A percentile compares a stretch with the other conserved stretches of the same genome.
These are phyloP conservation scores for Lenwebbia sp. DNA, from an alignment of 345 rosid genomes.

Conservation along the genomic window DNA sequence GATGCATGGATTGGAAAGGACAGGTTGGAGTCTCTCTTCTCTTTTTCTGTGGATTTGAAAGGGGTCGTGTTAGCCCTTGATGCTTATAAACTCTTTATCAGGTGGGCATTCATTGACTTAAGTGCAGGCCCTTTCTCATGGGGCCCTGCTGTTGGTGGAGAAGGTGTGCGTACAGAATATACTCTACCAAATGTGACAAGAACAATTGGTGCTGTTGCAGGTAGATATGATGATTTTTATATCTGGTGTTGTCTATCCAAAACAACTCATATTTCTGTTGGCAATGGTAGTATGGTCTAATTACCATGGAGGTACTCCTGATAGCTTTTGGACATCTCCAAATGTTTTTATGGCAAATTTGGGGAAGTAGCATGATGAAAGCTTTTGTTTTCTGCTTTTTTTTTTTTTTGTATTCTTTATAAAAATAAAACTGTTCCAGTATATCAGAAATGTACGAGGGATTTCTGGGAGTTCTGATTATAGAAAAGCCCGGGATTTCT, in stretches of 20 bases:
- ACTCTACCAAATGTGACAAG: conserved; percentile 91
- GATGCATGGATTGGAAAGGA: conserved; percentile 95
- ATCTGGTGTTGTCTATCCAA: not conserved
- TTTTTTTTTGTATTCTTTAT: not conserved
- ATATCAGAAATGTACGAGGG: not conserved
- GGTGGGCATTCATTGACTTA: conserved; percentile 97
- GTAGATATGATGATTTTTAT: conserved; percentile 16
- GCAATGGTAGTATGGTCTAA: not conserved
- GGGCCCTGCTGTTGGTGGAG: conserved; percentile 99
- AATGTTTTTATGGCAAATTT: not conserved
- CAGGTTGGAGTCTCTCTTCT: conserved; percentile 48
- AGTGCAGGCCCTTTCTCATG: conserved; percentile 93
- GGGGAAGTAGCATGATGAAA: not conserved
- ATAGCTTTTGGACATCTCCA: not conserved
- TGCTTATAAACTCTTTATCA: conserved; percentile 14
- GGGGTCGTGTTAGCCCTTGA: not conserved
- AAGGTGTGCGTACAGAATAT: conserved; percentile 87
- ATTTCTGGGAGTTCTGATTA: not conserved
- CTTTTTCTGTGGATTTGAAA: not conserved
- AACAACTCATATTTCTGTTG: not conserved
- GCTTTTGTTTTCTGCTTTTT: not conserved
- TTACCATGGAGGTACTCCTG: not conserved
- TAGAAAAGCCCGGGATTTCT: not conserved
- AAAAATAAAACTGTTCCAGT: not conserved
- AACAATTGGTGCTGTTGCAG: conserved; percentile 96